Percentiles rank a stretch among this genome's conserved stretches.
phyloP scores from a whole-genome alignment of 257 asterid species.

The Catharanthus roseus region DNA sequence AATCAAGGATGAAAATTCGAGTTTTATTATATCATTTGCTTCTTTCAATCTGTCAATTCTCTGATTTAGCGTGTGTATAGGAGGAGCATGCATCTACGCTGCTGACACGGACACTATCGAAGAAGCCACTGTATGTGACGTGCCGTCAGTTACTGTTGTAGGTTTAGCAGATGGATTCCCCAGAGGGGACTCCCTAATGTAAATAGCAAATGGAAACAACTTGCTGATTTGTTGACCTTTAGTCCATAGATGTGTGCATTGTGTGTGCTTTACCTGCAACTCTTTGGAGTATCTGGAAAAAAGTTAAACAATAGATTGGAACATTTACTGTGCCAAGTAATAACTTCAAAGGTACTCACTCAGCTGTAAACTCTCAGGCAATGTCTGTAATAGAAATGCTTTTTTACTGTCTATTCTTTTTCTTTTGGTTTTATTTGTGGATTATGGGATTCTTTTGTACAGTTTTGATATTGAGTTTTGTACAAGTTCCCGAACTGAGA shows the following conservation, averaged over 20 bases:
- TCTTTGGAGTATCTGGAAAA: not conserved
- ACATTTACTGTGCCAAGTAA: not conserved
- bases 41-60: not conserved
- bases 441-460: no score
- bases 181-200: constrained; percentile 8
- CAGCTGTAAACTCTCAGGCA: not conserved
- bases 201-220: constrained; percentile 8
- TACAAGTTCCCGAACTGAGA: no score
- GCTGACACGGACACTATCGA: not conserved
- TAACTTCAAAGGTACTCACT: not conserved
- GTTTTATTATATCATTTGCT: not conserved
- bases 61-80: not conserved
- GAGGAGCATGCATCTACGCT: not conserved
- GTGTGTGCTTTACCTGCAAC: not conserved
- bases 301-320: not conserved
- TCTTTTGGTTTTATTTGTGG: no score
- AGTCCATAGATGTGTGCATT: constrained; percentile 5
- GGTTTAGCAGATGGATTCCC: constrained; percentile 7
- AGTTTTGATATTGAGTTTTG: no score
- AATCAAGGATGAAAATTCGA: not conserved
- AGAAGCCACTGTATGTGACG: not conserved
- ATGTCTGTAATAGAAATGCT: not conserved
- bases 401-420: no score
- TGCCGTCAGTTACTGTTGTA: not conserved
- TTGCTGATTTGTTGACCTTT: constrained; percentile 6